phyloP scores from a whole-genome alignment of 2,329 filamentous ascomycete genomes.

The Aspergillus vadensis region DNA sequence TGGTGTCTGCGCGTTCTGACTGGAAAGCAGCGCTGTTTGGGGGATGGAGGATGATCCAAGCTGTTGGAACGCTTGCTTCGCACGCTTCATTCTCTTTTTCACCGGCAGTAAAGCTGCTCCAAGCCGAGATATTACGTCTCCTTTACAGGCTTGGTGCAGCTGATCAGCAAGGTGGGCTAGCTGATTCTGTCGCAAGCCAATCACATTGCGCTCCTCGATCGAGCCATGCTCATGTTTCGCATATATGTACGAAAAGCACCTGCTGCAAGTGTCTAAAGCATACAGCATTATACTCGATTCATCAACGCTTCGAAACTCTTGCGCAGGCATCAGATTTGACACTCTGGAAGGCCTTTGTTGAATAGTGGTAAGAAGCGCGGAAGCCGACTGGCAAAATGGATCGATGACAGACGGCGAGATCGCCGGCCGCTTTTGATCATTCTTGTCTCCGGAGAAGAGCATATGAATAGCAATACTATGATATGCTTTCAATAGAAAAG shows the following conservation, averaged over 20 bases:
- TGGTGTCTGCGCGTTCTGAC: background rate
- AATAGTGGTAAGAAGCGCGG: constrained; percentile 1
- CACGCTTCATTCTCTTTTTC: constrained; percentile 9
- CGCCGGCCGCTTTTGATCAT: background rate
- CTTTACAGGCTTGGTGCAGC: constrained; percentile 7
- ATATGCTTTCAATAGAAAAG: constrained; percentile 3
- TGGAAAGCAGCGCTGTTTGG: background rate
- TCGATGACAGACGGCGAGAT: background rate
- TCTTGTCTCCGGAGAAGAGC: background rate
- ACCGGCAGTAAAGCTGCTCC: constrained; percentile 4
- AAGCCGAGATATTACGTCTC: background rate
- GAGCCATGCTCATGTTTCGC: background rate
- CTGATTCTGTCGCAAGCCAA: background rate
- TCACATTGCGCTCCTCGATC: background rate
- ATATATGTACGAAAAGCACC: constrained; percentile 7
- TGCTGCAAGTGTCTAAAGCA: constrained; percentile 5
- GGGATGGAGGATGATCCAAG: background rate
- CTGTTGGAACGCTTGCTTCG: constrained; percentile 1
- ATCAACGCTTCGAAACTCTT: background rate
- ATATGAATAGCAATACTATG: constrained; percentile 11
- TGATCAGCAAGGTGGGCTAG: background rate
- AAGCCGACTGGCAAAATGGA: constrained; percentile 8
- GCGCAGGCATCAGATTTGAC: background rate
- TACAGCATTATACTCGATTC: background rate
- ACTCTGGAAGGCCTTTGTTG: background rate